Evolutionary conservation across 2,329 filamentous ascomycete genomes (phyloP), one percentile per base, ranked within the genome.

Genomic region (Penicillium sp.): DNA sequence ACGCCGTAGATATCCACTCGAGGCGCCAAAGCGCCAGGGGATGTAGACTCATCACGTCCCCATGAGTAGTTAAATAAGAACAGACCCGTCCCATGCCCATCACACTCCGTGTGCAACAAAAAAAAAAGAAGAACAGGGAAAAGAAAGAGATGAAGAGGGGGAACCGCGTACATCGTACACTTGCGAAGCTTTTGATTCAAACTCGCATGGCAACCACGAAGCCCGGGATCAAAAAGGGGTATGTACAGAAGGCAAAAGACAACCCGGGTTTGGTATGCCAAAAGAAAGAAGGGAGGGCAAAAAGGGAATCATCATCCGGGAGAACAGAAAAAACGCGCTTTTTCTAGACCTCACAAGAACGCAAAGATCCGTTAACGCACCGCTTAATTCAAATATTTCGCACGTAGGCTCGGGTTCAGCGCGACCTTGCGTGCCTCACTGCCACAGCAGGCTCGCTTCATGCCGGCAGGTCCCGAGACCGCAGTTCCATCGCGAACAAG

Each of bases 361-460:
- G 45, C 49, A 62, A 61, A 57, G 51, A 42, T 42, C 50, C 46
- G 24, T 45, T 45, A 21, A 57, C 54, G 49, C 47, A 36, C 51
- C 51, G 47, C 41, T 57, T 42, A 58, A 42, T 62, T 65, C 58
- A 67, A 41, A 44, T 63, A 67, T 18, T 71, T 65, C 26, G 64
- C 63, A 31, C 68, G 69, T 47, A 70, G 53, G 41, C 58, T 60
- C n/a, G 69, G 66, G 52, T 69, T 66, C 16, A 71, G 51, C n/a
- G 68, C 68, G 46, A 72, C 53, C 59, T 70, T 70, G 45, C 63
- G 59, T 36, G 68, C 68, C 60, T 74, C 71, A 43, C 65, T 70
- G 34, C 70, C 72, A 49, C 72, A 74, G 61, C 73, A 74, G 31
- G 71, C 69, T 43, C 73, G 71, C 57, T 74, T 74, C 66, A 71